Base-by-base conservation (phyloP, 345 rosid species). In the Citrus cavaleriei region DNA sequence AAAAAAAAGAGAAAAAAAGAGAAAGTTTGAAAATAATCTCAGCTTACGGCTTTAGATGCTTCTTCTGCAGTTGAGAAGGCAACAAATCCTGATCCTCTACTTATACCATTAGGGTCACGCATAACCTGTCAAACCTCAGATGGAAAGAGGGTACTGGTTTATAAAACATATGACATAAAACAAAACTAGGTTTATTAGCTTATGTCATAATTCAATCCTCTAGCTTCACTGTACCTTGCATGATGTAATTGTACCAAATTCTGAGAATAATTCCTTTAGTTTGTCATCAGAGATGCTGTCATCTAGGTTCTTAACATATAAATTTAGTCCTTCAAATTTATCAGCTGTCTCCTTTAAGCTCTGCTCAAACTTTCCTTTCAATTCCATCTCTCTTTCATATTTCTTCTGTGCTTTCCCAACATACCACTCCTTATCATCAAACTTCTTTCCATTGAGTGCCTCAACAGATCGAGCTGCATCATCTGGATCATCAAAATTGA, bases 21-120 rank as follows among this genome's bases (percentile, higher is more conserved):
- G 37, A 42, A 27, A 60, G 3, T 8, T 4, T 81, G 37, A 40
- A 60, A 18, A 63, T 5, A 76, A 62, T 30, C 63, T 64, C 27
- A 65, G 37, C 87, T 84, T 83, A 87, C 89, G 84, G 97, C 98
- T 90, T 88, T 83, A 38, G 87, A 80, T 70, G 98, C 98, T 84
- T 92, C 97, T 61, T 93, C 98, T 27, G 97, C 89, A 77, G 91
- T 88, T 19, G 95, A 85, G 71, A 92, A 92, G 65, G 98, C 93
- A 68, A 93, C 95, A 86, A 93, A 93, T n/a, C 94, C 97, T 0
- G 95, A 91, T 67, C 96, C 96, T 76, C 87, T 86, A 84, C 96
- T 93, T 66, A 88, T 79, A 76, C 93, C 91, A 76, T 83, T 91
- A 32, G 93, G 95, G 57, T 93, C 97, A 22, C 89, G 82, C 93